Base-by-base conservation (phyloP, 1,284 basidiomycete genomes). In the Lentinus polychrous region DNA sequence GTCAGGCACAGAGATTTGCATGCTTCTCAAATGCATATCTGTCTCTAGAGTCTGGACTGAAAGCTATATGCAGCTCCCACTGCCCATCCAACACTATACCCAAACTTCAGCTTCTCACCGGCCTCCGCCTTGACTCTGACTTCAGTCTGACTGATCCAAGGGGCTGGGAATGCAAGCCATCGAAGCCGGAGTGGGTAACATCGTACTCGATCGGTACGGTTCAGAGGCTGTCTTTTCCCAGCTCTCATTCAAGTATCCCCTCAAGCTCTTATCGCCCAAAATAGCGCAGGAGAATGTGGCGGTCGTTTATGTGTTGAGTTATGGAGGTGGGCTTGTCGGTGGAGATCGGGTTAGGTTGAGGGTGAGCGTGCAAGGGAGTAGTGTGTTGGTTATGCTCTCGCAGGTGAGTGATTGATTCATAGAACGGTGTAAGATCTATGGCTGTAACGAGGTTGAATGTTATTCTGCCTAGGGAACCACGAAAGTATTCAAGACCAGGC, bases 301-400 rank as follows among this genome's bases (percentile, higher is more conserved):
- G 5, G 72, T 87, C 42, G 79, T 85, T 17, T 98, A 97, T 61
- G 71, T 92, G 23, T 69, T 97, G 46, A 84, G 83, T 18, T 98
- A 98, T 57, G 95, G 95, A 1, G 95, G 95, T 11, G 95, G 95
- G 0, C 76, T 98, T 3, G 91, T 99, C 23, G 82, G 86, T 4
- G 94, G 94, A 0, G 95, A 99, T 68, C 66, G 71, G 34, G 73
- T 96, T 34, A 66, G 76, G 41, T 66, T 97, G 2, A 64, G 71
- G 15, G 76, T 88, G 14, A 69, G 82, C 39, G 76, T 96, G 0
- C 79, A 79, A 17, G 60, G 67, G 46, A 64, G 66, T 20, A 75
- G 78, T 23, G 72, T 66, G 2, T 74, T 94, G 1, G 69, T 92
- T 8, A 59, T 94, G 31, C 68, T 94, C 24, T 90, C 92, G 4